phyloP scores from a whole-genome alignment of 257 asterid genomes.

The Handroanthus guayacan region DNA sequence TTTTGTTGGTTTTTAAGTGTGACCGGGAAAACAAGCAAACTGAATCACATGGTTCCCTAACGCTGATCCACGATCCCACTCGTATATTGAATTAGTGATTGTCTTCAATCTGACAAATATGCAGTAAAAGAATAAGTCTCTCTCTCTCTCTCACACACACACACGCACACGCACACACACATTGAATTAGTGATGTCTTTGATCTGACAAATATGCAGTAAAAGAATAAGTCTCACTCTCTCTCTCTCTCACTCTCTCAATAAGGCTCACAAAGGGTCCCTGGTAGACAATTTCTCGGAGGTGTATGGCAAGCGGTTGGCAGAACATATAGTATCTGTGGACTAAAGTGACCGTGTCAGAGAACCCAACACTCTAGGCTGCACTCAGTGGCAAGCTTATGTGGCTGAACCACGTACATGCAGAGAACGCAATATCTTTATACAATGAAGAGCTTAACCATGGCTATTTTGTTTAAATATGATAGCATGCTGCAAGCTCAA shows the following conservation, averaged over 20 bases:
- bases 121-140: neutral
- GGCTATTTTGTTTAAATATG: conserved; percentile 26
- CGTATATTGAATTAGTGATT: neutral
- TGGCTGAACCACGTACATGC: too few species aligned
- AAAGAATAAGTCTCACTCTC: neutral
- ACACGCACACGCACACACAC: too few species aligned
- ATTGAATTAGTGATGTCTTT: too few species aligned
- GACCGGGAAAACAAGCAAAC: neutral
- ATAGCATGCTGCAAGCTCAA: conserved; percentile 22
- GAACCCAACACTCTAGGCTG: too few species aligned
- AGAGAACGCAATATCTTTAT: neutral
- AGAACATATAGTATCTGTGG: too few species aligned
- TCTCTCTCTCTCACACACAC: too few species aligned
- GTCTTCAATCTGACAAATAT: neutral
- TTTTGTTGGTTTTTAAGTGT: neutral
- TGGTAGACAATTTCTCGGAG: too few species aligned
- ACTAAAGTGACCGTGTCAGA: too few species aligned
- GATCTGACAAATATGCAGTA: neutral
- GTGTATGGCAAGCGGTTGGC: too few species aligned
- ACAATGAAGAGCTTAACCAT: conserved; percentile 3
- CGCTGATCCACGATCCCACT: neutral
- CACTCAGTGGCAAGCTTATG: too few species aligned
- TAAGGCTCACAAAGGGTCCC: too few species aligned
- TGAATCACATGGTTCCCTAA: conserved; percentile 1
- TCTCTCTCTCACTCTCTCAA: too few species aligned